A percentile compares a stretch with the other conserved stretches of the same genome.
phyloP scores from a whole-genome alignment of 2,329 filamentous ascomycete genomes.

The Penicillium sp. region DNA sequence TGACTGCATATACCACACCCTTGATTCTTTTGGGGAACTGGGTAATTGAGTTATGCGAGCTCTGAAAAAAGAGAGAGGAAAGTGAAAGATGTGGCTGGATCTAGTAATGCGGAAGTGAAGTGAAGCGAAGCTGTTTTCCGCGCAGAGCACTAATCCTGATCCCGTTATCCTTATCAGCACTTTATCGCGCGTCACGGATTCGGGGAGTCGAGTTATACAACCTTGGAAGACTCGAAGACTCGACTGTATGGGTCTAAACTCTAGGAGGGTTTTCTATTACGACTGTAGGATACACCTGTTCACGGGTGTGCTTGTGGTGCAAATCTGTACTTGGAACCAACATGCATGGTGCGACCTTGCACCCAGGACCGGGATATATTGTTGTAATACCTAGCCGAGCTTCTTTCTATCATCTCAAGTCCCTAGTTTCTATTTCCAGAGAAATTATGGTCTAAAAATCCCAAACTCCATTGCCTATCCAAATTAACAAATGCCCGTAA shows the following conservation, averaged over 20 bases:
- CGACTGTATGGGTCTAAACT: background rate
- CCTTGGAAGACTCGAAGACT: background rate
- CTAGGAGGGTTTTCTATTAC: no score
- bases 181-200: background rate
- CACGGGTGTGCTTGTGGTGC: background rate
- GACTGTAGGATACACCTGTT: no score
- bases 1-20: background rate
- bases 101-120: slow-evolving; percentile 1
- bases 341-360: background rate
- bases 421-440: background rate
- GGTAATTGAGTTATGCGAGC: no score
- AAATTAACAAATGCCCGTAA: slow-evolving; percentile 1
- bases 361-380: background rate
- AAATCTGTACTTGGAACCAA: background rate
- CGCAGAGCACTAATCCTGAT: background rate
- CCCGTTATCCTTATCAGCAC: slow-evolving; percentile 4
- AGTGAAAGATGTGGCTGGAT: background rate
- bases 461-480: slow-evolving; percentile 13
- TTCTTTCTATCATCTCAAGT: background rate
- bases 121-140: slow-evolving; percentile 15
- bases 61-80: background rate
- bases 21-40: background rate
- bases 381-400: background rate
- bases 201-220: background rate
- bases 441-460: background rate